Percentiles rank a stretch among this genome's conserved stretches.
phyloP scores from a whole-genome alignment of 2,329 filamentous ascomycete species.

The Mollisia scopiformis region DNA sequence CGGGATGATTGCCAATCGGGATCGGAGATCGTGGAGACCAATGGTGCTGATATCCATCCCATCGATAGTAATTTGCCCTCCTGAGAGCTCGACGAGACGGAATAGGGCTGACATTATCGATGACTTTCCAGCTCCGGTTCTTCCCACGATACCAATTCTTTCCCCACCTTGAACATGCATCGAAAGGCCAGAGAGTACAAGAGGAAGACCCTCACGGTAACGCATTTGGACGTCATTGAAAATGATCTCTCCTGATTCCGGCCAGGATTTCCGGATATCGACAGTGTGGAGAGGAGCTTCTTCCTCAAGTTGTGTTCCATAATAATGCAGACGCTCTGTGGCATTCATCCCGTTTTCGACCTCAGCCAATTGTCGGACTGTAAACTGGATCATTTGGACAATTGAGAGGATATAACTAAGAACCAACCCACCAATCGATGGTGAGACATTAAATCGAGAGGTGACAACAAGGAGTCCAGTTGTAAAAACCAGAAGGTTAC shows the following conservation, averaged over 20 bases:
- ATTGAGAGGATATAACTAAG: constrained; percentile 92
- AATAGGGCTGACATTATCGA: constrained; percentile 85
- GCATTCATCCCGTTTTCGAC: constrained; percentile 99
- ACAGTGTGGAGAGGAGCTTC: constrained; percentile 82
- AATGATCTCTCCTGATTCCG: constrained; percentile 79
- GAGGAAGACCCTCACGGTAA: constrained; percentile 71
- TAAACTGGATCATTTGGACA: constrained; percentile 95
- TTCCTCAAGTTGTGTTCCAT: constrained; percentile 83
- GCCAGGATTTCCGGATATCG: constrained; percentile 78
- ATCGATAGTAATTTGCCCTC: constrained; percentile 66
- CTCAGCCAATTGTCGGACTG: constrained; percentile 89
- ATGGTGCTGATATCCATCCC: constrained; percentile 72
- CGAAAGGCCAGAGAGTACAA: constrained; percentile 70
- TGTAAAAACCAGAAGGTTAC: constrained; percentile 82
- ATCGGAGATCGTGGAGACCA: constrained; percentile 75
- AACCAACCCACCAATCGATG: constrained; percentile 84
- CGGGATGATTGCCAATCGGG: constrained; percentile 79
- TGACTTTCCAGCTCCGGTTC: constrained; percentile 82
- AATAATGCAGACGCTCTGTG: constrained; percentile 89
- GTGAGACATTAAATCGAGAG: constrained; percentile 81
- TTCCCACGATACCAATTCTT: constrained; percentile 79
- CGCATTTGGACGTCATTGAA: constrained; percentile 80
- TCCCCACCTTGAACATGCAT: constrained; percentile 78
- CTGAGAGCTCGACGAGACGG: constrained; percentile 69
- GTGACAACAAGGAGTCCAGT: constrained; percentile 91